These are phyloP conservation scores for Vitis hybrid DNA, from an alignment of 177 flowering plant genomes.

Conservation along the genomic window DNA sequence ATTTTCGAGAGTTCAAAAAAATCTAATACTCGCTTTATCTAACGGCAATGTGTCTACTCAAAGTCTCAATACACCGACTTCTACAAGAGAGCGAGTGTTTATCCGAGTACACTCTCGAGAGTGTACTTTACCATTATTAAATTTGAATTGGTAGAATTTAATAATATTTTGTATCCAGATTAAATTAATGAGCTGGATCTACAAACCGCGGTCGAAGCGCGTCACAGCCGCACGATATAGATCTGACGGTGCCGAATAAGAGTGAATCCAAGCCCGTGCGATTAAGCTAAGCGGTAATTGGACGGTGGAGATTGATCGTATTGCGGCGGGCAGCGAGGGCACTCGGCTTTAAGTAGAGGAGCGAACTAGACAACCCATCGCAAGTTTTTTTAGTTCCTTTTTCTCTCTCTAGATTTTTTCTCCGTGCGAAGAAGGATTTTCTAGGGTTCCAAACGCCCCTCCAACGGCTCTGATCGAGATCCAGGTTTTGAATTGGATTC, in stretches of 20 bases:
- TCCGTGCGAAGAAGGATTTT: constrained; percentile 11
- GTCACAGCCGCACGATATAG: constrained; percentile 7
- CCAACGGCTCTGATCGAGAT: constrained; percentile 22
- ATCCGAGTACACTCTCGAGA: background rate
- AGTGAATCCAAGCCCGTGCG: constrained; percentile 1
- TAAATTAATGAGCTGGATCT: background rate
- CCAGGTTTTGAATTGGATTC: constrained; percentile 34
- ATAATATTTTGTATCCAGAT: background rate
- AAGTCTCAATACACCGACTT: background rate
- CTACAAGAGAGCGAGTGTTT: background rate
- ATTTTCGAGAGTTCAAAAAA: background rate
- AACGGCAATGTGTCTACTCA: background rate
- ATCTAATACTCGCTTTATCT: background rate
- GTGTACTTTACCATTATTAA: background rate
- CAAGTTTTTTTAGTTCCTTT: background rate
- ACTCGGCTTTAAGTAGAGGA: constrained; percentile 25
- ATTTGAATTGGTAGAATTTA: background rate
- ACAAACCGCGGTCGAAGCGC: background rate
- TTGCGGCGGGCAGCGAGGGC: constrained; percentile 12
- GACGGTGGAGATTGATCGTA: constrained; percentile 17
- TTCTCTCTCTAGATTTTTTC: background rate
- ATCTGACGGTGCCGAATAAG: background rate
- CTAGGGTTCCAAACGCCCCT: constrained; percentile 18
- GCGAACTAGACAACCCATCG: background rate
- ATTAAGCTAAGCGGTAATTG: background rate